phyloP scores from a whole-genome alignment of 805 yeast genomes.

The Schizosaccharomyces lindneri region DNA sequence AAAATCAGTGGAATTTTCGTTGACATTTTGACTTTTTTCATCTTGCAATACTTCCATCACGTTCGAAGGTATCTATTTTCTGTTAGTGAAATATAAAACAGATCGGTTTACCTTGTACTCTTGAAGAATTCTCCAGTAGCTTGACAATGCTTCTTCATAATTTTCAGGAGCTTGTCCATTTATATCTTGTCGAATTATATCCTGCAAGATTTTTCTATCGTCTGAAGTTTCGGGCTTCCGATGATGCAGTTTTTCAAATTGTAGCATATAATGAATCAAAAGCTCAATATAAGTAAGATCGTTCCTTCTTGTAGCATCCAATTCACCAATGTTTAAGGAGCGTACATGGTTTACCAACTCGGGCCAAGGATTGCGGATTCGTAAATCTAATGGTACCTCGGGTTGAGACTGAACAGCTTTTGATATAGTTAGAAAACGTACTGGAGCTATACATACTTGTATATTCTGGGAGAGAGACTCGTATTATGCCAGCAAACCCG shows the following conservation, averaged over 20 bases:
- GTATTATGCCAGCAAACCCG: constrained; percentile 44
- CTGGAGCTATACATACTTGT: constrained; percentile 17
- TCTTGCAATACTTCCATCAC: constrained; percentile 6
- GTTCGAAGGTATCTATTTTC: constrained; percentile 6
- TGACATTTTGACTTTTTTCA: constrained; percentile 4
- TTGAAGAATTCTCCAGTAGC: constrained; percentile 21
- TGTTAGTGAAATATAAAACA: not conserved
- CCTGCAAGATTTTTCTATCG: constrained; percentile 18
- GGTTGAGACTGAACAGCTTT: constrained; percentile 42
- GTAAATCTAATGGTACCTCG: constrained; percentile 32
- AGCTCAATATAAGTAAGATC: constrained; percentile 49
- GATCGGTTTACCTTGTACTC: constrained; percentile 12
- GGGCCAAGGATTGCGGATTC: constrained; percentile 49
- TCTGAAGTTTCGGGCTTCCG: constrained; percentile 15
- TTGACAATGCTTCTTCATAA: constrained; percentile 26
- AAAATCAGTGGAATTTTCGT: constrained; percentile 16
- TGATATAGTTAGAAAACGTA: not conserved
- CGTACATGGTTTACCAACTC: constrained; percentile 30
- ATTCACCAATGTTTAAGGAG: constrained; percentile 22
- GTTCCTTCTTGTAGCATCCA: constrained; percentile 23
- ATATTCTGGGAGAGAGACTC: constrained; percentile 29
- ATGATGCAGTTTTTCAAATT: constrained; percentile 16
- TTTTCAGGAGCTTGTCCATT: constrained; percentile 20
- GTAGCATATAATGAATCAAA: constrained; percentile 27
- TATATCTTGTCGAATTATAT: constrained; percentile 18